These are phyloP conservation scores for Wickerhamiella dianesei DNA, from an alignment of 805 yeast species.

Conservation along the genomic window DNA sequence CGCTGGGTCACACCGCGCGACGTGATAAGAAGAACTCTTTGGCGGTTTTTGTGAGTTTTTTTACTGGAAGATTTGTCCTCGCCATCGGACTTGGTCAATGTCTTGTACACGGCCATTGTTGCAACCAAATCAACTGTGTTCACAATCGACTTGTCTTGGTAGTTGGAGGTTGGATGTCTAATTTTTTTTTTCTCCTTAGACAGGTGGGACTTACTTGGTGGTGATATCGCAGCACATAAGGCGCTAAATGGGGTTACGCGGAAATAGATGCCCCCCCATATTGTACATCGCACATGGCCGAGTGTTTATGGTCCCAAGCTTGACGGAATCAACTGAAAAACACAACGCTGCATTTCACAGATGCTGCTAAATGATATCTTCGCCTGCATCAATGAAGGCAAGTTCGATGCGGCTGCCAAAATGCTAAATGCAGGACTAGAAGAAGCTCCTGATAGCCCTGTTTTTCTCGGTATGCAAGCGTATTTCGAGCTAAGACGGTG, in stretches of 20 bases:
- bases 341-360: no score
- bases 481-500: slow-evolving; percentile 6
- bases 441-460: slow-evolving; percentile 44
- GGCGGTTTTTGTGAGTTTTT: slow-evolving; percentile 53
- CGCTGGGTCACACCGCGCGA: slow-evolving; percentile 90
- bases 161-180: neutral
- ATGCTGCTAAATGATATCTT: slow-evolving; percentile 9
- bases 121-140: neutral
- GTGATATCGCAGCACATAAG: neutral
- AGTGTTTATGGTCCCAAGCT: no score
- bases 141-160: neutral
- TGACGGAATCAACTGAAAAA: no score
- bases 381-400: slow-evolving; percentile 38
- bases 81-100: slow-evolving; percentile 35
- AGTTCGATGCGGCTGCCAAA: slow-evolving; percentile 40
- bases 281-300: no score
- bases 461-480: slow-evolving; percentile 25
- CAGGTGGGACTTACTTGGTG: neutral
- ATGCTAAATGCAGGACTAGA: slow-evolving; percentile 36
- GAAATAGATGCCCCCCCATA: no score
- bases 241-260: neutral
- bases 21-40: slow-evolving; percentile 75
- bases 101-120: slow-evolving; percentile 66
- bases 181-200: neutral
- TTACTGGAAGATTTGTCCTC: slow-evolving; percentile 28